Percentiles rank a stretch among this genome's conserved stretches.
Conservation (phyloP, 257 asterid species). For the Solanum ossicruentum region DNA sequence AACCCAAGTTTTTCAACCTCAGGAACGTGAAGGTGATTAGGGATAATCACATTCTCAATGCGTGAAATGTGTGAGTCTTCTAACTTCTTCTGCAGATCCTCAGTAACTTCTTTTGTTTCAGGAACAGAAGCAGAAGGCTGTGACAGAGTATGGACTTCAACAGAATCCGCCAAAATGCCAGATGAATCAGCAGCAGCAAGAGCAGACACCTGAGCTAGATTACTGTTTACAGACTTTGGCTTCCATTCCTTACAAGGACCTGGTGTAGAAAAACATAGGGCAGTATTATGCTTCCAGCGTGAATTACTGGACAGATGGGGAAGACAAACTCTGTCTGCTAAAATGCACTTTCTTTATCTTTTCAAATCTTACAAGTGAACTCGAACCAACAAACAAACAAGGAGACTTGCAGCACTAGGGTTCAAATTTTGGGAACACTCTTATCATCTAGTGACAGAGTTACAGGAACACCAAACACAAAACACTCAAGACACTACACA, state of each 20-base stretch:
- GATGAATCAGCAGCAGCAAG: conserved; percentile 32
- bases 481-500: not conserved
- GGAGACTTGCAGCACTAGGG: not conserved
- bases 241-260: conserved; percentile 84
- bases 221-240: conserved; percentile 56
- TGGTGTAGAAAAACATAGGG: conserved; percentile 23
- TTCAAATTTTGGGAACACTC: not conserved
- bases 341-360: not conserved
- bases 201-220: conserved; percentile 22
- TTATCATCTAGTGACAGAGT: not conserved
- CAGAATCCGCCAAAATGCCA: conserved; percentile 28
- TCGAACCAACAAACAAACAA: not conserved
- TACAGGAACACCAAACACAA: not conserved
- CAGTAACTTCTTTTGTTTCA: conserved; percentile 38
- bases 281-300: not conserved
- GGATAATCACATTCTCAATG: conserved; percentile 66
- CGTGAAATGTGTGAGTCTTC: conserved; percentile 49
- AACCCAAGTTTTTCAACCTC: conserved; percentile 80
- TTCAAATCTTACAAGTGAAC: not conserved
- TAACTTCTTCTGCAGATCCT: conserved; percentile 54
- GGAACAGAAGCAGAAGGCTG: conserved; percentile 16
- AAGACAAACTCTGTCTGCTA: not conserved
- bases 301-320: not conserved
- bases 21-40: conserved; percentile 78
- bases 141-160: conserved; percentile 28